A percentile compares a stretch with the other conserved stretches of the same genome.
Conservation (phyloP, 805 yeast species). For the Yamadazyma laniorum region DNA sequence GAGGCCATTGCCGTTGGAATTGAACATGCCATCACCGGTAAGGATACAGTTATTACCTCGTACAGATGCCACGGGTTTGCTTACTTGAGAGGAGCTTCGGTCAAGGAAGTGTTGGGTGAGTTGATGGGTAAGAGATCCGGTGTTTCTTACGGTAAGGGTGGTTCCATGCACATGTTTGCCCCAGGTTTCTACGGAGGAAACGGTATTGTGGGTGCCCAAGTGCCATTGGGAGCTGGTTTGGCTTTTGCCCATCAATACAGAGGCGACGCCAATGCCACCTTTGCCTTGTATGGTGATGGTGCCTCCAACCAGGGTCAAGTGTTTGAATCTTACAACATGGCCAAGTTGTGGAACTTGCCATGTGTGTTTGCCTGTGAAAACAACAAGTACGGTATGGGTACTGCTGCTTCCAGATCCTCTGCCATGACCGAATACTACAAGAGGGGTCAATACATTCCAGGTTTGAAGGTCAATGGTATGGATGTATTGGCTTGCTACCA, state of each 20-base stretch:
- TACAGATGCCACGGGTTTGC: conserved; percentile 99
- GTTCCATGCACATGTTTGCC: conserved; percentile 98
- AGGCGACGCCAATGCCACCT: conserved; percentile 74
- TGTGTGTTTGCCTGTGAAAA: conserved; percentile 95
- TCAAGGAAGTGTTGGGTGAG: conserved; percentile 88
- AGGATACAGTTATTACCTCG: conserved; percentile 91
- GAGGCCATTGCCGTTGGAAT: conserved; percentile 99
- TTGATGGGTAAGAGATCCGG: conserved; percentile 96
- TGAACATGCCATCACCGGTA: conserved; percentile 83
- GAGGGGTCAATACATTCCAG: conserved; percentile 99
- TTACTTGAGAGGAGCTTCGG: conserved; percentile 92
- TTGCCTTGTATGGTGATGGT: conserved; percentile 96
- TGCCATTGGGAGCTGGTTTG: conserved; percentile 95
- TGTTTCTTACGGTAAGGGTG: conserved; percentile 97
- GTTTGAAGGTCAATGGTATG: conserved; percentile 98
- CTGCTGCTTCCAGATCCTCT: conserved; percentile 94
- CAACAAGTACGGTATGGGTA: conserved; percentile 99
- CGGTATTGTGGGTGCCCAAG: conserved; percentile 99
- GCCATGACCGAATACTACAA: conserved; percentile 96
- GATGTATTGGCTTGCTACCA: conserved; percentile 92
- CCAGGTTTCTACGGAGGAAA: conserved; percentile 98
- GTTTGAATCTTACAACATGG: conserved; percentile 97
- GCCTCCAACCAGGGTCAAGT: conserved; percentile 99
- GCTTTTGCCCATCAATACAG: conserved; percentile 98
- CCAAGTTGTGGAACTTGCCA: conserved; percentile 97